Evolutionary conservation across 2,329 filamentous ascomycete genomes (phyloP), one percentile per base, ranked within the genome.

Genomic region (Lachnellula hyalina): DNA sequence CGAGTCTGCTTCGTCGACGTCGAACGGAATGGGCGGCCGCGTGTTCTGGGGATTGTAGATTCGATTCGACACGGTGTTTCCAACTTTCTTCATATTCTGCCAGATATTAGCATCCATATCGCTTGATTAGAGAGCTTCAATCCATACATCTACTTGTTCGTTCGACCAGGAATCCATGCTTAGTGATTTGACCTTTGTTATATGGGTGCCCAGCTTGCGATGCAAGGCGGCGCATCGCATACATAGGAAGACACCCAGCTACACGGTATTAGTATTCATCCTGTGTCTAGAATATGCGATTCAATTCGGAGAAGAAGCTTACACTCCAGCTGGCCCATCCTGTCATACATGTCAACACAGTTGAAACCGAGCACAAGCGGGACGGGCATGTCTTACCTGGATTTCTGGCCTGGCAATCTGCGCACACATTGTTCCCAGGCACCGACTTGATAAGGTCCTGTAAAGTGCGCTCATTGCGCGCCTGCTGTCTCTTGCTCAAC

Each of bases 81-180:
- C 94, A 65, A 90, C 86, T 67, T 87, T 87, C 75, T 89, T 94
- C 94, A 99, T 99, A 68, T 87, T 93, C 90, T 96, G 65, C 32
- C 35, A 57, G 28, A 19, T 47, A 54, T 67, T 53, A 61, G 64
- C 53, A 11, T 38, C 15, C 15, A 38, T 11, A 38, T 38, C 35
- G 35, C 35, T 38, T 38, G 35, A 15, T 38, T 38, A 11, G 35
- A 38, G 35, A 15, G 35, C 15, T 21, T 21, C 19, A 21, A 38
- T 11, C 11, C 82, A 74, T 77, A 96, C 92, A 74, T 99, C 94
- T 61, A 99, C 92, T 75, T 99, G 94, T 58, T 97, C 94, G 67
- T 87, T 86, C 48, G 89, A 85, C 94, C 94, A 99, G 63, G 87
- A 94, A 74, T 99, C 94, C 92, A 99, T 97, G 72, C 89, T 97